These are phyloP conservation scores for Alloteropsis angusta DNA, from an alignment of 202 grass and related monocot genomes.

Conservation along the genomic window DNA sequence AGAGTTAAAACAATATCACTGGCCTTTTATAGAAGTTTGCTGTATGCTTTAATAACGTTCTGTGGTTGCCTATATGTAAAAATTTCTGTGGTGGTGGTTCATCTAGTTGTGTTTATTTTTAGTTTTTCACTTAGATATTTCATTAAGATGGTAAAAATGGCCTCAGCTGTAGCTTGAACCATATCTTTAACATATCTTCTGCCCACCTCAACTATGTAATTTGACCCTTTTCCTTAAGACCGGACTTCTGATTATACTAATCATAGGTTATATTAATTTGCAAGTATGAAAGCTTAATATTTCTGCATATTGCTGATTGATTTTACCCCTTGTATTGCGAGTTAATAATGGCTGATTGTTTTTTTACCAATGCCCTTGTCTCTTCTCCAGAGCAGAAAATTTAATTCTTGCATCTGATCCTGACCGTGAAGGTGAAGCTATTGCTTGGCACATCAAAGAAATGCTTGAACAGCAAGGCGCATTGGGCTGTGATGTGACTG, in stretches of 20 bases:
- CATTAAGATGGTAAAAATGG: neutral
- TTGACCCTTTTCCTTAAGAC: conserved; percentile 1
- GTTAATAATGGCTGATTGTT: conserved; percentile 3
- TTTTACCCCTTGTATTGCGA: conserved; percentile 8
- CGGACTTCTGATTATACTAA: neutral
- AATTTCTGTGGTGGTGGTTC: neutral
- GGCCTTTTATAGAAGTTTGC: neutral
- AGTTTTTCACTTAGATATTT: neutral
- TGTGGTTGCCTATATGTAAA: neutral
- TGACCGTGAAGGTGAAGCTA: conserved; percentile 98
- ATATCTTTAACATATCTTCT: conserved; percentile 15
- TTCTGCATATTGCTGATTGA: neutral
- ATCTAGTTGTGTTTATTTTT: neutral
- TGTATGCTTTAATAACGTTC: neutral
- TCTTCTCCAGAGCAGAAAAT: conserved; percentile 70
- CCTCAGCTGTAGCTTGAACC: neutral
- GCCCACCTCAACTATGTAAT: neutral
- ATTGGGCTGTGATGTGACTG: conserved; percentile 44
- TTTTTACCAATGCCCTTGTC: neutral
- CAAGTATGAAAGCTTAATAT: neutral
- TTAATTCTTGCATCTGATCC: conserved; percentile 98
- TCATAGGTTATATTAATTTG: neutral
- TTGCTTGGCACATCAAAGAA: conserved; percentile 94
- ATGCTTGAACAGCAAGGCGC: conserved; percentile 86
- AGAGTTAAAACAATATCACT: neutral